Percentiles rank a stretch among this genome's conserved stretches.
Conservation (phyloP, 345 rosid genomes). For the Syzygium oleosum region DNA sequence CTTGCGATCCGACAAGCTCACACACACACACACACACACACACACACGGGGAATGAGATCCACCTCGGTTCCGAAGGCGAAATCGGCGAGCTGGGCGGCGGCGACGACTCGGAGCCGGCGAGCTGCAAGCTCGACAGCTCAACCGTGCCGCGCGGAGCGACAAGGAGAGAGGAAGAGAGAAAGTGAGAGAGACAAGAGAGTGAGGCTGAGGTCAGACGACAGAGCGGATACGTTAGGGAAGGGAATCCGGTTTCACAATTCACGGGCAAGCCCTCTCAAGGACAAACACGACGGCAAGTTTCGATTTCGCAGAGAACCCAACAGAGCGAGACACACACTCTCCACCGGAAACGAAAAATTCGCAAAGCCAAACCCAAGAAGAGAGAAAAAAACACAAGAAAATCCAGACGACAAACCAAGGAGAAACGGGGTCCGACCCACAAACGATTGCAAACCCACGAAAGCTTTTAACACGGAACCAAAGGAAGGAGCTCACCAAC, state of each 20-base stretch:
- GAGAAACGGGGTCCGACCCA: not conserved
- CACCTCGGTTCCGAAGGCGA: no score
- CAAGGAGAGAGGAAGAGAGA: not conserved
- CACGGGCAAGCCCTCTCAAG: not conserved
- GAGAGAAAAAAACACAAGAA: not conserved
- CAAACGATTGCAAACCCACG: not conserved
- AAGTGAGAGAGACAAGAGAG: not conserved
- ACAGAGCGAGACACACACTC: not conserved
- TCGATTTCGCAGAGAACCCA: not conserved
- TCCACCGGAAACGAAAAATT: not conserved
- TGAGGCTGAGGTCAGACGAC: no score
- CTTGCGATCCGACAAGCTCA: not conserved
- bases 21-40: rapidly evolving
- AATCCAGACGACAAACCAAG: not conserved
- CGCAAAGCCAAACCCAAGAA: not conserved
- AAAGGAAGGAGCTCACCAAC: not conserved
- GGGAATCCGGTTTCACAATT: not conserved
- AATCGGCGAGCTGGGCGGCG: no score
- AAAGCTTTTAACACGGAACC: not conserved
- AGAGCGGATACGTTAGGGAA: not conserved
- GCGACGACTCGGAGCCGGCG: no score
- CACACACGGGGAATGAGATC: no score
- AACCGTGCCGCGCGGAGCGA: not conserved
- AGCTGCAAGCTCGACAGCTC: not conserved
- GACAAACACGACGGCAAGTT: not conserved